These are phyloP conservation scores for Lactifluus hygrophoroides DNA, from an alignment of 768 basidiomycete species.

Conservation along the genomic window DNA sequence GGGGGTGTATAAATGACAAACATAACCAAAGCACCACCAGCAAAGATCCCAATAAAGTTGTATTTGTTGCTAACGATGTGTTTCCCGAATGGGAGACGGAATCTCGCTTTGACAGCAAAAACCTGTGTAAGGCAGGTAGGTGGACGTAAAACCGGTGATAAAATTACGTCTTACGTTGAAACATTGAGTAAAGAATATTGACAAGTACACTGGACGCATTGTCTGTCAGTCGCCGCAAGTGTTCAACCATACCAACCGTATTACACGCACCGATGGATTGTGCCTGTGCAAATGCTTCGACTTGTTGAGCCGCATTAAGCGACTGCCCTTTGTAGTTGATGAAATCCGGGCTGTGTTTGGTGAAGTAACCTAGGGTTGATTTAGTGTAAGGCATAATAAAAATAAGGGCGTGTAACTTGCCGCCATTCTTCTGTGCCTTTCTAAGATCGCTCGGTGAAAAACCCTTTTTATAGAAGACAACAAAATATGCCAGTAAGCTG, in stretches of 20 bases:
- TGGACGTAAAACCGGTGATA: neutral
- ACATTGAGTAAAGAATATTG: conserved; percentile 59
- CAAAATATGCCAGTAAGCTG: conserved; percentile 56
- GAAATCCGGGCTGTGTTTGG: conserved; percentile 42
- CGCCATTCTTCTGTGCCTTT: conserved; percentile 35
- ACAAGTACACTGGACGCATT: conserved; percentile 40
- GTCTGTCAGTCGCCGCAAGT: neutral
- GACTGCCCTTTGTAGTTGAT: conserved; percentile 42
- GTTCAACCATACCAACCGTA: neutral
- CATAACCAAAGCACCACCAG: conserved; percentile 54
- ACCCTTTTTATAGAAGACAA: conserved; percentile 55
- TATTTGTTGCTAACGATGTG: conserved; percentile 48
- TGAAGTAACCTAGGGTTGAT: conserved; percentile 39
- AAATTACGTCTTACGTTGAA: conserved; percentile 43
- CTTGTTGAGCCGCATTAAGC: conserved; percentile 40
- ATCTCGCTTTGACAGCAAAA: conserved; percentile 58
- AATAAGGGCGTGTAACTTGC: neutral
- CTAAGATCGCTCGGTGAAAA: conserved; percentile 52
- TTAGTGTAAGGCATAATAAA: neutral
- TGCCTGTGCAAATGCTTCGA: conserved; percentile 50
- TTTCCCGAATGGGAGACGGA: conserved; percentile 56
- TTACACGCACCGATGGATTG: conserved; percentile 48
- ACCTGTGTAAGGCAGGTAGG: conserved; percentile 30
- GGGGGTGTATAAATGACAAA: conserved; percentile 65
- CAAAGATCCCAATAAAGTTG: conserved; percentile 57